These are phyloP conservation scores for Penicillium sp. DNA, from an alignment of 2,329 filamentous ascomycete genomes.

Conservation along the genomic window DNA sequence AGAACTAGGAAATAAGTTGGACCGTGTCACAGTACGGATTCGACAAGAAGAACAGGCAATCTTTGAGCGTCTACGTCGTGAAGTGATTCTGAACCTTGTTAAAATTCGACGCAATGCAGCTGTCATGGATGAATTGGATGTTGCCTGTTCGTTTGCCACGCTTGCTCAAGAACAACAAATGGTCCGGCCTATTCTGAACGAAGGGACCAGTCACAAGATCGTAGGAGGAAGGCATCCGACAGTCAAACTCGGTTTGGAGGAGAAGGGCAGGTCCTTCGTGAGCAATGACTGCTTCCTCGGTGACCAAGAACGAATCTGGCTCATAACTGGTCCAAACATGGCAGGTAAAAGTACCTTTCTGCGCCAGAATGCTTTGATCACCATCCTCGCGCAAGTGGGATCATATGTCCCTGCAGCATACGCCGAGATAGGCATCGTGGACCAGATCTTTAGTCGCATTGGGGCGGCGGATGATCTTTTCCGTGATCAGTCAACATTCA, in stretches of 20 bases:
- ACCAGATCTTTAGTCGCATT: constrained; percentile 90
- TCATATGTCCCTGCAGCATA: constrained; percentile 88
- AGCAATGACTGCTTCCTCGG: constrained; percentile 83
- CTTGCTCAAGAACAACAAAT: constrained; percentile 74
- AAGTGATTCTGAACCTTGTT: constrained; percentile 78
- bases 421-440: constrained; percentile 86
- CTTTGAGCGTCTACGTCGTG: constrained; percentile 69
- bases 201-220: constrained; percentile 67
- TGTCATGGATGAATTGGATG: constrained; percentile 92
- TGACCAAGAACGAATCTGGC: constrained; percentile 68
- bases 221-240: constrained; percentile 87
- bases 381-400: constrained; percentile 87
- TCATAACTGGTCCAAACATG: constrained; percentile 91
- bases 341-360: constrained; percentile 95
- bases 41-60: constrained; percentile 80
- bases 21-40: constrained; percentile 74
- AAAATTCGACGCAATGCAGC: constrained; percentile 83
- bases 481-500: constrained; percentile 93
- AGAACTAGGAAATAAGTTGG: constrained; percentile 72
- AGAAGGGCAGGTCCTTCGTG: constrained; percentile 78
- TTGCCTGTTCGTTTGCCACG: constrained; percentile 79
- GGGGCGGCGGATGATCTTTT: constrained; percentile 96
- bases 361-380: constrained; percentile 91
- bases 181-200: constrained; percentile 70
- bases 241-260: constrained; percentile 77